Conservation (phyloP, 352 stramenopile species). For the Halophytophthora batemanensis region DNA sequence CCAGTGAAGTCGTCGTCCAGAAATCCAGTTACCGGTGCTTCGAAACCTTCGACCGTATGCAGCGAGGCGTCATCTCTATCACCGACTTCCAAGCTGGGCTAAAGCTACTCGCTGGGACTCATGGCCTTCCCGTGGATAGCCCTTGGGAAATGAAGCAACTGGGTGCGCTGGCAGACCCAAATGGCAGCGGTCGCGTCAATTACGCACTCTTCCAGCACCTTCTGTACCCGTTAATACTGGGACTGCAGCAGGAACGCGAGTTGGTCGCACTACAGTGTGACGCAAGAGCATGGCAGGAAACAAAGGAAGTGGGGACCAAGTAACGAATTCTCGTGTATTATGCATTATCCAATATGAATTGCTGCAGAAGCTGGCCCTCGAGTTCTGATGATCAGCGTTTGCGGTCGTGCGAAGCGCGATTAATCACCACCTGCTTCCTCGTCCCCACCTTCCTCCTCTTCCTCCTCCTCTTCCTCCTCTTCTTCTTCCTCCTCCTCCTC, state of each 20-base stretch:
- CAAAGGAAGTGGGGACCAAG: constrained; percentile 1
- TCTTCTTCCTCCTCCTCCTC: too few species aligned
- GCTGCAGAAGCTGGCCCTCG: not conserved
- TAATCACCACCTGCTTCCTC: too few species aligned
- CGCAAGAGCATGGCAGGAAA: not conserved
- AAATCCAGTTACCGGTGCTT: constrained; percentile 33
- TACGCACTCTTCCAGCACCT: constrained; percentile 56
- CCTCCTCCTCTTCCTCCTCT: not conserved
- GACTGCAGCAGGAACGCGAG: constrained; percentile 31
- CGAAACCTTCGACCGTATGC: constrained; percentile 27
- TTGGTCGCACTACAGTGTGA: constrained; percentile 4
- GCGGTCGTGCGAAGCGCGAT: too few species aligned
- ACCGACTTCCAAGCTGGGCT: constrained; percentile 35
- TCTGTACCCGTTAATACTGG: constrained; percentile 38
- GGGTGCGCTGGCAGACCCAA: constrained; percentile 37
- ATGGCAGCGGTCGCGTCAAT: constrained; percentile 54
- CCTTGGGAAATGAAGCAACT: constrained; percentile 25
- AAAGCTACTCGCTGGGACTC: constrained; percentile 12
- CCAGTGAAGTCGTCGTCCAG: constrained; percentile 29
- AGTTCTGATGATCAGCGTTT: too few species aligned
- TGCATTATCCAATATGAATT: not conserved
- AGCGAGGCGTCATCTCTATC: constrained; percentile 33
- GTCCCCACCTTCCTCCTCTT: not conserved
- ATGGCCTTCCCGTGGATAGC: constrained; percentile 23
- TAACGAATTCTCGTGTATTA: not conserved